A percentile compares a stretch with the other conserved stretches of the same genome.
phyloP scores from a whole-genome alignment of 768 basidiomycete genomes.

The Agaricus subrufescens region DNA sequence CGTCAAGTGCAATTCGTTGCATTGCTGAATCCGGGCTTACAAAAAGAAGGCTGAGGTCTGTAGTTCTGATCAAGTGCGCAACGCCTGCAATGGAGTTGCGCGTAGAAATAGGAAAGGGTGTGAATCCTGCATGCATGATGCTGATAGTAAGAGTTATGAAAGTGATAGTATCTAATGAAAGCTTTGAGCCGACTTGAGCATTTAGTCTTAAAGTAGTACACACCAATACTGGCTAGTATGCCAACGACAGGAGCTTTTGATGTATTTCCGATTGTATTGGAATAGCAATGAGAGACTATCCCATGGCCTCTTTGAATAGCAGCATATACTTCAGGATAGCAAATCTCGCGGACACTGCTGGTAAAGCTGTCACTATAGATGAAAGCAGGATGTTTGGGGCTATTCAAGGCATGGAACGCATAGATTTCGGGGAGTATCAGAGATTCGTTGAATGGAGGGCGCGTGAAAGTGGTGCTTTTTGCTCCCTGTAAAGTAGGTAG shows the following conservation, averaged over 20 bases:
- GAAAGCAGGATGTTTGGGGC: neutral
- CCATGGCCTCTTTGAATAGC: neutral
- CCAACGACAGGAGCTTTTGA: neutral
- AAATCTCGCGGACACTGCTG: neutral
- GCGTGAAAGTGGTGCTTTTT: neutral
- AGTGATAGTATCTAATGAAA: conserved; percentile 26
- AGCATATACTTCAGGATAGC: neutral
- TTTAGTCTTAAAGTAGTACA: too few species aligned
- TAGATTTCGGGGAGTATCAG: neutral
- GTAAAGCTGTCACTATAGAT: neutral
- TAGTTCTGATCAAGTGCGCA: conserved; percentile 34
- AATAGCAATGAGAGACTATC: neutral
- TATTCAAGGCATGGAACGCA: neutral
- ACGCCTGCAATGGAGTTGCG: conserved; percentile 43
- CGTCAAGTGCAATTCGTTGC: conserved; percentile 13
- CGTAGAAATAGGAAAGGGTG: conserved; percentile 31
- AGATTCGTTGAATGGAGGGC: neutral
- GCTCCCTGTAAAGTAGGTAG: neutral
- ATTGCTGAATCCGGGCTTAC: conserved; percentile 18
- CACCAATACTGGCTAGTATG: neutral
- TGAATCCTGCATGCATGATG: conserved; percentile 34
- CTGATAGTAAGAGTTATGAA: conserved; percentile 28
- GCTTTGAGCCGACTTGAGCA: too few species aligned
- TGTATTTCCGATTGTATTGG: too few species aligned
- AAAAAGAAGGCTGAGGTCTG: conserved; percentile 16